Conservation (phyloP, 2,329 filamentous ascomycete species). For the Ophiognomonia clavigignenti-juglandacearum region DNA sequence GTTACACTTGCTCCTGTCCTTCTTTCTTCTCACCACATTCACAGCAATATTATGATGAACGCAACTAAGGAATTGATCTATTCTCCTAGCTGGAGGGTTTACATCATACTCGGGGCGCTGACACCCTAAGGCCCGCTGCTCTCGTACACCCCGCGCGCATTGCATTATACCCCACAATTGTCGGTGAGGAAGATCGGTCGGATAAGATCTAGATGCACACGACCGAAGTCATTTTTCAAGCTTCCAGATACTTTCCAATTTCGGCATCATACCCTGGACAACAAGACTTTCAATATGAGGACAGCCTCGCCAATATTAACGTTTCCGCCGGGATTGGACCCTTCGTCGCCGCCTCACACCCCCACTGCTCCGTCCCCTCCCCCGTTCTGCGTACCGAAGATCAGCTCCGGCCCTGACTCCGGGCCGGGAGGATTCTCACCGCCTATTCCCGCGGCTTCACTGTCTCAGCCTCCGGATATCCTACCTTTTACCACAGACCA, state of each 20-base stretch:
- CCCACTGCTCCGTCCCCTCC: conserved; percentile 28
- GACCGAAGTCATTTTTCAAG: conserved; percentile 2
- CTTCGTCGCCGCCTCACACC: conserved; percentile 38
- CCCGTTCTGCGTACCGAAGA: conserved; percentile 26
- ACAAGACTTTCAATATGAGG: conserved; percentile 27
- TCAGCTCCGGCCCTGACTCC: conserved; percentile 15
- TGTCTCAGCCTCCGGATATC: conserved; percentile 24
- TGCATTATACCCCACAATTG: conserved; percentile 23
- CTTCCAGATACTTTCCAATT: not conserved
- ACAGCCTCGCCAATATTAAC: conserved; percentile 31
- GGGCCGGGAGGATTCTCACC: conserved; percentile 8
- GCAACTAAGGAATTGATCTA: conserved; percentile 34
- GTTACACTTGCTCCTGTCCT: conserved; percentile 7
- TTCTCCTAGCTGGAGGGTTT: conserved; percentile 42
- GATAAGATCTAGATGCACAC: conserved; percentile 19
- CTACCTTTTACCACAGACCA: conserved; percentile 26
- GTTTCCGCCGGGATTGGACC: conserved; percentile 28
- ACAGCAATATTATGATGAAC: conserved; percentile 40
- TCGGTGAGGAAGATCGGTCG: conserved; percentile 19
- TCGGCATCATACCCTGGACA: conserved; percentile 1
- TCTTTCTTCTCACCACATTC: conserved; percentile 10
- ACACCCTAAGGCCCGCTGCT: conserved; percentile 31
- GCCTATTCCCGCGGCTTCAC: conserved; percentile 17
- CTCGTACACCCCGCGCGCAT: conserved; percentile 23
- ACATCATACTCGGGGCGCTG: conserved; percentile 38